A percentile compares a stretch with the other conserved stretches of the same genome.
Evolutionary conservation across 208 protist genomes (phyloP).

Genomic region (Blastocrithidia nonstop): DNA sequence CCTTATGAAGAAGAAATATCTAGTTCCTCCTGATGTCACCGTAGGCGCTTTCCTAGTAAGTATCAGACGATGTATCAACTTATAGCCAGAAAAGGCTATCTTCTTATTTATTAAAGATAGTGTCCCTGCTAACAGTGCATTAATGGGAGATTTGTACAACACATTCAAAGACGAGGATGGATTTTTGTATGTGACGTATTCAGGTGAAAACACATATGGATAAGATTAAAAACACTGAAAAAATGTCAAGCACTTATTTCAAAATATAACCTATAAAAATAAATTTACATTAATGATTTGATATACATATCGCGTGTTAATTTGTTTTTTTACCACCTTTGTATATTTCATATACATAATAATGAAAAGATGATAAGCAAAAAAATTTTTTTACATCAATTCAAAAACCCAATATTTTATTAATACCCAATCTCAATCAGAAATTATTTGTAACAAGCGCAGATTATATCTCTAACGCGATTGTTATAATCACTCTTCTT

Average conservation of each 20-base stretch:
- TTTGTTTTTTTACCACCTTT: no score
- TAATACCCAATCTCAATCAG: no score
- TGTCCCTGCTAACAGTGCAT: conserved; percentile 59
- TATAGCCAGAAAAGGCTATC: conserved; percentile 84
- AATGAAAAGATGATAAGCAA: no score
- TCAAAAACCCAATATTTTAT: no score
- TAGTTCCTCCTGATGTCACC: conserved; percentile 76
- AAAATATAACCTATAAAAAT: neutral
- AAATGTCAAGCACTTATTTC: neutral
- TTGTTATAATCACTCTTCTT: no score
- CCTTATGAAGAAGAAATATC: conserved; percentile 87
- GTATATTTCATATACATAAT: no score
- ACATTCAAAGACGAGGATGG: conserved; percentile 89
- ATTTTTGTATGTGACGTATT: conserved; percentile 83
- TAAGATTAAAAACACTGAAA: conserved; percentile 1
- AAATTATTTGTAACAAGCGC: no score
- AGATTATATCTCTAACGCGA: no score
- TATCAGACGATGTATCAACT: conserved; percentile 86
- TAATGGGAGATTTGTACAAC: conserved; percentile 70
- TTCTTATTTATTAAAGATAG: conserved; percentile 89
- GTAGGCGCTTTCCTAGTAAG: conserved; percentile 90
- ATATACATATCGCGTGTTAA: no score
- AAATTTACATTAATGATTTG: neutral
- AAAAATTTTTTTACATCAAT: no score
- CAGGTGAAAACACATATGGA: conserved; percentile 85